These are phyloP conservation scores for Raphanus sativus DNA, from an alignment of 345 rosid species.

Conservation along the genomic window DNA sequence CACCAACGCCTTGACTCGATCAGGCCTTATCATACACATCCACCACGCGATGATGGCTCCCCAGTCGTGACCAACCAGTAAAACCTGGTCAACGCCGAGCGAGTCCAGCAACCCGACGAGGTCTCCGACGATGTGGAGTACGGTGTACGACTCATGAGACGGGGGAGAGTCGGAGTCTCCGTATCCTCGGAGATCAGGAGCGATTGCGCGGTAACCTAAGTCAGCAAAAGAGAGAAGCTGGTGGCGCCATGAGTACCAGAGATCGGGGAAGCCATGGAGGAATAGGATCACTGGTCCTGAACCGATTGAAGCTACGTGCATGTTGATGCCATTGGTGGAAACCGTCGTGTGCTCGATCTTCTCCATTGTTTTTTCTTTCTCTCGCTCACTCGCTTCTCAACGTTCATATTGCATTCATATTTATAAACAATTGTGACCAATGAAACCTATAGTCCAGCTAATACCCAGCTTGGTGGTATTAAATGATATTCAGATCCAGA, in stretches of 20 bases:
- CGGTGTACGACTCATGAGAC: conserved; percentile 23
- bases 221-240: conserved; percentile 62
- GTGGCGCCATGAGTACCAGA: conserved; percentile 82
- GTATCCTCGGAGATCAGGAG: conserved; percentile 77
- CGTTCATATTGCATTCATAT: neutral
- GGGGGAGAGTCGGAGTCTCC: conserved; percentile 66
- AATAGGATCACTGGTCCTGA: conserved; percentile 58
- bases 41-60: conserved; percentile 70
- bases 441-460: neutral
- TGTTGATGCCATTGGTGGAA: conserved; percentile 59
- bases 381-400: neutral
- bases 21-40: conserved; percentile 62
- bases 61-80: conserved; percentile 16
- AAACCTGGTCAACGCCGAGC: neutral
- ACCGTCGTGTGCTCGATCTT: conserved; percentile 61
- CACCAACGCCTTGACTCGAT: conserved; percentile 66
- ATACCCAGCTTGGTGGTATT: too few species aligned
- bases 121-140: neutral
- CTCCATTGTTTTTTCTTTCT: conserved; percentile 43
- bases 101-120: neutral
- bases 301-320: conserved; percentile 67
- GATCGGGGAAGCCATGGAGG: conserved; percentile 74
- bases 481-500: neutral
- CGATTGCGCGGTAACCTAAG: conserved; percentile 62
- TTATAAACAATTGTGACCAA: conserved; percentile 10